Percentiles rank a stretch among this genome's conserved stretches.
Evolutionary conservation across 75 land plant genomes (phyloP).

Genomic region (Selaginella tamariscina): DNA sequence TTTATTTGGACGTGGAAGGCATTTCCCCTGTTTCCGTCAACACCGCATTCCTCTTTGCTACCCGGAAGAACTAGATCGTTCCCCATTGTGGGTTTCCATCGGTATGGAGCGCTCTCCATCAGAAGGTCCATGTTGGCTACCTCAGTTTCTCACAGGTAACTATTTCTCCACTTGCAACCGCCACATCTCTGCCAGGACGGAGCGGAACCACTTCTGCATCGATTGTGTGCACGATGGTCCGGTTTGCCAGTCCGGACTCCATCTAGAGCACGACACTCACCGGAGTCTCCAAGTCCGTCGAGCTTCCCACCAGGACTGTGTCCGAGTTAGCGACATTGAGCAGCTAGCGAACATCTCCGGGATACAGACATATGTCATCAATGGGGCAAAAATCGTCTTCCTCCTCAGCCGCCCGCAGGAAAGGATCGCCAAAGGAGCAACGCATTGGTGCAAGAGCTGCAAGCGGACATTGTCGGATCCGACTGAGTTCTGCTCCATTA

Average conservation of each 20-base stretch:
- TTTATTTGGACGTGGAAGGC: not conserved
- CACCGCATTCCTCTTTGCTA: not conserved
- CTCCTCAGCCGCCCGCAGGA: conserved; percentile 21
- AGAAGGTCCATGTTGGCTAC: conserved; percentile 22
- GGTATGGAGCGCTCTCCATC: no score
- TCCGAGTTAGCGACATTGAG: conserved; percentile 16
- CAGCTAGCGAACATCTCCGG: conserved; percentile 21
- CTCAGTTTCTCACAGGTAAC: conserved; percentile 1
- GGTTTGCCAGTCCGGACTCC: conserved; percentile 16
- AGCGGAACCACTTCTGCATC: conserved; percentile 25
- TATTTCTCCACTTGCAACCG: conserved; percentile 13
- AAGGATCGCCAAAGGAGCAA: not conserved
- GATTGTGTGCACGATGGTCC: conserved; percentile 24
- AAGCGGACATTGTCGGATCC: conserved; percentile 11
- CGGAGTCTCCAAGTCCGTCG: conserved; percentile 23
- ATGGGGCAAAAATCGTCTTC: conserved; percentile 24
- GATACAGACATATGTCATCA: conserved; percentile 24
- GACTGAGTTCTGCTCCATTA: conserved; percentile 19
- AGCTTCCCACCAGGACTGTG: conserved; percentile 22
- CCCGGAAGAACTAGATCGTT: no score
- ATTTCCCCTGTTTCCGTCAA: not conserved
- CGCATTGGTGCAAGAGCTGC: conserved; percentile 13
- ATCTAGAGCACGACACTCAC: conserved; percentile 12
- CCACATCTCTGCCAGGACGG: conserved; percentile 16
- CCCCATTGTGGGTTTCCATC: no score